phyloP scores from a whole-genome alignment of 1,284 basidiomycete genomes.

The Schizophyllum amplum region DNA sequence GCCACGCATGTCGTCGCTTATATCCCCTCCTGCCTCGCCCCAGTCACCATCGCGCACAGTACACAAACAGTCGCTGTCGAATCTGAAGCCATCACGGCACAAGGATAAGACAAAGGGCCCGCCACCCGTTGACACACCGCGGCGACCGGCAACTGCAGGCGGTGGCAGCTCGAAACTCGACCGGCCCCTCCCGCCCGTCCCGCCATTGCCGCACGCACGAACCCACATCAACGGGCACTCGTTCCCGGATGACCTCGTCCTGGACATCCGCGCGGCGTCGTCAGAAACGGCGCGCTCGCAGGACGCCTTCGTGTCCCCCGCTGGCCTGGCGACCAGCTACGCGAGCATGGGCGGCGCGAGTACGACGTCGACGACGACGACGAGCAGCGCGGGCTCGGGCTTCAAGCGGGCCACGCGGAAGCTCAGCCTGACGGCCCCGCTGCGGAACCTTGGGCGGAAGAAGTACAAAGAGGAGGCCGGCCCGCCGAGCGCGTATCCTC shows the following conservation, averaged over 20 bases:
- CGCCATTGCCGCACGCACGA: slow-evolving; percentile 11
- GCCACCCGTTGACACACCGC: slow-evolving; percentile 4
- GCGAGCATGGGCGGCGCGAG: slow-evolving; percentile 20
- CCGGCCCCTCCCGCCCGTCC: slow-evolving; percentile 15
- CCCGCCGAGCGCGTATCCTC: not conserved
- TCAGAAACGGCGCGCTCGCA: slow-evolving; percentile 4
- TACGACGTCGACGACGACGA: slow-evolving; percentile 18
- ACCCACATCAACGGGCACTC: not conserved
- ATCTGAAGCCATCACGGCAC: slow-evolving; percentile 6
- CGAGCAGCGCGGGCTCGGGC: slow-evolving; percentile 15
- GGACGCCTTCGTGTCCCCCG: slow-evolving; percentile 15
- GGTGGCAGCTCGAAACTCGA: slow-evolving; percentile 1
- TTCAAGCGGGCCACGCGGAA: slow-evolving; percentile 49
- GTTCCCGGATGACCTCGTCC: slow-evolving; percentile 7
- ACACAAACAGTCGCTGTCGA: slow-evolving; percentile 13
- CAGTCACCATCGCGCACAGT: slow-evolving; percentile 1
- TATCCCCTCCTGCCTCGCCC: slow-evolving; percentile 1
- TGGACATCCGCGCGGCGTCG: slow-evolving; percentile 4
- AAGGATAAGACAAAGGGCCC: slow-evolving; percentile 8
- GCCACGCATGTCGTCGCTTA: slow-evolving; percentile 5
- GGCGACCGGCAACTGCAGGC: slow-evolving; percentile 12
- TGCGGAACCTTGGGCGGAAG: slow-evolving; percentile 52
- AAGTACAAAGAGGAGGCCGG: slow-evolving; percentile 26
- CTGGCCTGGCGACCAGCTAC: slow-evolving; percentile 17
- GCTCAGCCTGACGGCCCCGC: slow-evolving; percentile 57